Base-by-base conservation (phyloP, 768 basidiomycete species). In the Lactarius sp. region DNA sequence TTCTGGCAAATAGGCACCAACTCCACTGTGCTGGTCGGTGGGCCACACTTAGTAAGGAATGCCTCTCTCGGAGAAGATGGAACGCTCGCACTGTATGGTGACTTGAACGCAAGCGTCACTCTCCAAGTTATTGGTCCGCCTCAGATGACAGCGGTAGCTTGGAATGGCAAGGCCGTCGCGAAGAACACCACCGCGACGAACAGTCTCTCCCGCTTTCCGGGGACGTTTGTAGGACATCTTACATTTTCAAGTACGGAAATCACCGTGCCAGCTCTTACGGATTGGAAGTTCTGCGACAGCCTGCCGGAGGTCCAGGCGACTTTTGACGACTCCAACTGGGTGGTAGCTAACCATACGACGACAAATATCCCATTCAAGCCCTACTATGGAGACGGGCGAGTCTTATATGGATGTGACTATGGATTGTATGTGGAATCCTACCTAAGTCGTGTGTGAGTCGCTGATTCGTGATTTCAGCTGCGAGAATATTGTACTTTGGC, bases 331-430 rank as follows among this genome's bases (percentile, higher is more conserved):
- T 73, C 75, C 2, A 60, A 68, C 4, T 94, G 90, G 91, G 78
- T 77, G 9, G 69, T 79, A 60, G 91, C 89, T 16, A 79, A 90
- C 68, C 85, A 85, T 64, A 88, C 80, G n/a, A 79, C 77, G 22
- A 92, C 92, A 34, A 90, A 88, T 67, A 85, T 87, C 61, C 86
- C 88, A 2, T 77, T 78, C 54, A 83, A 84, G 69, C 87, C 87
- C 4, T 76, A 81, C 64, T 89, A 87, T 66, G 88, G 88, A 1
- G 87, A 90, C 65, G 88, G 88, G 1, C 77, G 87, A 42, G 76
- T 92, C n/a, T 75, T 94, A 34, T 92, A 90, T 73, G 90, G 89
- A 1, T 92, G 90, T 70, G 92, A 93, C 73, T 94, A 94, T 72
- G 88, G 85, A 61, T 94, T 86, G 90, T 92, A 64, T 14, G 58